A percentile compares a stretch with the other conserved stretches of the same genome.
phyloP scores from a whole-genome alignment of 2,329 filamentous ascomycete genomes.

The Trichothecium roseum region DNA sequence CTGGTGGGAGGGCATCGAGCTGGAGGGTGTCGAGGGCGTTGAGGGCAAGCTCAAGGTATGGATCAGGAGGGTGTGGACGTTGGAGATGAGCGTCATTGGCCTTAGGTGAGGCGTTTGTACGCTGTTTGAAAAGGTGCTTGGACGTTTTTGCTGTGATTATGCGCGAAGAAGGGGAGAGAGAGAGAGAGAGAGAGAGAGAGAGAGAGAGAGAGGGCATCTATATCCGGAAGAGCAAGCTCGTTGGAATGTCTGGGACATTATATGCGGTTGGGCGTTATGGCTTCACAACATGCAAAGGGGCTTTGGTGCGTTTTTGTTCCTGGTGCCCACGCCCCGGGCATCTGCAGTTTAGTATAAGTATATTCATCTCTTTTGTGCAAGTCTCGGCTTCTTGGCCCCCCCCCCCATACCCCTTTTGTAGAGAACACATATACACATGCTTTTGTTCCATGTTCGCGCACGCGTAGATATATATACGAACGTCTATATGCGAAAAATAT shows the following conservation, averaged over 20 bases:
- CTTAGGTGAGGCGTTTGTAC: slow-evolving; percentile 56
- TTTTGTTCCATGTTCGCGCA: too few species aligned
- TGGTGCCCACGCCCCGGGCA: not conserved
- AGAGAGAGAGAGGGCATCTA: not conserved
- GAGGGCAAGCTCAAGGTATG: slow-evolving; percentile 92
- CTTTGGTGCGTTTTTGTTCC: not conserved
- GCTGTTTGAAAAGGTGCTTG: too few species aligned
- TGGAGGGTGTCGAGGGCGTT: slow-evolving; percentile 81
- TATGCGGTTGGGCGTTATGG: not conserved
- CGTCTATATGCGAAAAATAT: too few species aligned
- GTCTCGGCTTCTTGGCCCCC: too few species aligned
- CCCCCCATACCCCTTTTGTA: too few species aligned
- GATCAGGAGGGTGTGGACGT: slow-evolving; percentile 95
- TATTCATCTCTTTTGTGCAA: not conserved
- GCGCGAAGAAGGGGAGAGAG: not conserved
- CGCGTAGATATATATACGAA: too few species aligned
- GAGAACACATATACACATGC: too few species aligned
- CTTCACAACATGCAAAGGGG: not conserved
- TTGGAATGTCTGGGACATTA: not conserved
- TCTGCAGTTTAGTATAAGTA: not conserved
- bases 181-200: too few species aligned
- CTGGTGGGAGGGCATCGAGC: slow-evolving; percentile 98
- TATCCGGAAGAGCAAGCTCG: not conserved
- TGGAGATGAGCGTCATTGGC: slow-evolving; percentile 95
- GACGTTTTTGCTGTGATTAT: not conserved